These are phyloP conservation scores for Blastobotrys aristatus DNA, from an alignment of 1,139 yeast genomes.

Conservation along the genomic window DNA sequence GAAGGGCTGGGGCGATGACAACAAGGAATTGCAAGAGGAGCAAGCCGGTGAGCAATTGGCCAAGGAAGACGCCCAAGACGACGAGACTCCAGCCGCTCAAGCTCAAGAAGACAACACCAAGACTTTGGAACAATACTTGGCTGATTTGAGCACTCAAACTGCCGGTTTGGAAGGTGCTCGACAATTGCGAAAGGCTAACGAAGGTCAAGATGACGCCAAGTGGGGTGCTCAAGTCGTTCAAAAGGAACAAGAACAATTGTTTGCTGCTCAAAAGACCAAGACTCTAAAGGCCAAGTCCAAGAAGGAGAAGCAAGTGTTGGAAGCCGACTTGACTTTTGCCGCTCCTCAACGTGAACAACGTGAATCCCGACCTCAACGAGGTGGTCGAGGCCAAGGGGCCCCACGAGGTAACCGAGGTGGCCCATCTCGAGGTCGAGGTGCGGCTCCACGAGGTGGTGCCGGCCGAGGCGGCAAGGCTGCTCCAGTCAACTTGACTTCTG, in stretches of 20 bases:
- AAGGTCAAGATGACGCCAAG: slow-evolving; percentile 51
- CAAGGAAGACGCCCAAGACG: slow-evolving; percentile 41
- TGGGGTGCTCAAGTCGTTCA: slow-evolving; percentile 38
- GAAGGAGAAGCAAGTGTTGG: slow-evolving; percentile 65
- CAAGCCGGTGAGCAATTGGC: slow-evolving; percentile 55
- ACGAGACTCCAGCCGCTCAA: slow-evolving; percentile 32
- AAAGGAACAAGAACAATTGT: slow-evolving; percentile 43
- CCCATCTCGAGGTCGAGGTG: slow-evolving; percentile 9
- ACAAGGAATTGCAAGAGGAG: slow-evolving; percentile 54
- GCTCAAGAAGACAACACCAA: slow-evolving; percentile 36
- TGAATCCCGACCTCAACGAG: slow-evolving; percentile 14
- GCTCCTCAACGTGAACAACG: slow-evolving; percentile 39
- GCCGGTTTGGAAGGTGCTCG: slow-evolving; percentile 41
- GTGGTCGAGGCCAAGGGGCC: slow-evolving; percentile 32
- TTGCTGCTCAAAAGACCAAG: slow-evolving; percentile 48
- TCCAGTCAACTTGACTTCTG: slow-evolving; percentile 26
- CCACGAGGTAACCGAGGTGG: slow-evolving; percentile 23
- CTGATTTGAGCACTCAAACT: slow-evolving; percentile 51
- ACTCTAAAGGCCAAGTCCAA: slow-evolving; percentile 45
- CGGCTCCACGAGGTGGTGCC: not conserved
- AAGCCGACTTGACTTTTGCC: slow-evolving; percentile 55
- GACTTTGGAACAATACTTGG: slow-evolving; percentile 70
- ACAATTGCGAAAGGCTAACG: slow-evolving; percentile 51
- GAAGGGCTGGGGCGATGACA: slow-evolving; percentile 82
- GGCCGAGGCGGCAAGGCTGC: not conserved